A percentile compares a stretch with the other conserved stretches of the same genome.
Evolutionary conservation across 768 basidiomycete genomes (phyloP).

Genomic region (Pholiota molesta): DNA sequence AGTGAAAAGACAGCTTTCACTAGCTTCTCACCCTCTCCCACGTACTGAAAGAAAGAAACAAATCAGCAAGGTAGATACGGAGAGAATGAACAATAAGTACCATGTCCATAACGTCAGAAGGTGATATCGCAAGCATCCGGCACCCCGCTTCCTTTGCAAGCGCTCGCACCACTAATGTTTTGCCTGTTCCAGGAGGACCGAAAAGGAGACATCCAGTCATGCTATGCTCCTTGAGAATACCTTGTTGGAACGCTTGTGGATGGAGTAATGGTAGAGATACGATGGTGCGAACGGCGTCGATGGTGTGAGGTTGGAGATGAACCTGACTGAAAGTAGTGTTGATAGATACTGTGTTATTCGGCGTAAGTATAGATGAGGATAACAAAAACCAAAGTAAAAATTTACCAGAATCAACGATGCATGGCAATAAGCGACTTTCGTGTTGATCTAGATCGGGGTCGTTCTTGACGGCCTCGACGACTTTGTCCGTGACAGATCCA

Average conservation of each 20-base stretch:
- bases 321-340: slow-evolving; percentile 87
- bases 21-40: slow-evolving; percentile 88
- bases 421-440: slow-evolving; percentile 78
- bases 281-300: slow-evolving; percentile 90
- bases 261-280: slow-evolving; percentile 88
- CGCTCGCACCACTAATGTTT: slow-evolving; percentile 87
- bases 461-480: slow-evolving; percentile 76
- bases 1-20: slow-evolving; percentile 89
- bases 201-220: slow-evolving; percentile 93
- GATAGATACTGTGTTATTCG: slow-evolving; percentile 54
- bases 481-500: slow-evolving; percentile 58
- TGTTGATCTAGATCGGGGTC: slow-evolving; percentile 79
- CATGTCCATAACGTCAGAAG: slow-evolving; percentile 97
- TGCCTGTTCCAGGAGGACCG: slow-evolving; percentile 90
- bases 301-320: slow-evolving; percentile 84
- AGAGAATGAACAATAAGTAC: slow-evolving; percentile 39
- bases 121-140: slow-evolving; percentile 87
- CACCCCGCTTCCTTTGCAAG: slow-evolving; percentile 94
- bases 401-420: slow-evolving; percentile 83
- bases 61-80: neutral
- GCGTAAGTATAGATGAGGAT: slow-evolving; percentile 13
- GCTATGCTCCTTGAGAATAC: slow-evolving; percentile 88
- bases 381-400: slow-evolving; percentile 13
- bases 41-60: slow-evolving; percentile 54
- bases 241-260: slow-evolving; percentile 85